These are phyloP conservation scores for Sanghuangporus sanghuang DNA, from an alignment of 1,284 basidiomycete species.

Conservation along the genomic window DNA sequence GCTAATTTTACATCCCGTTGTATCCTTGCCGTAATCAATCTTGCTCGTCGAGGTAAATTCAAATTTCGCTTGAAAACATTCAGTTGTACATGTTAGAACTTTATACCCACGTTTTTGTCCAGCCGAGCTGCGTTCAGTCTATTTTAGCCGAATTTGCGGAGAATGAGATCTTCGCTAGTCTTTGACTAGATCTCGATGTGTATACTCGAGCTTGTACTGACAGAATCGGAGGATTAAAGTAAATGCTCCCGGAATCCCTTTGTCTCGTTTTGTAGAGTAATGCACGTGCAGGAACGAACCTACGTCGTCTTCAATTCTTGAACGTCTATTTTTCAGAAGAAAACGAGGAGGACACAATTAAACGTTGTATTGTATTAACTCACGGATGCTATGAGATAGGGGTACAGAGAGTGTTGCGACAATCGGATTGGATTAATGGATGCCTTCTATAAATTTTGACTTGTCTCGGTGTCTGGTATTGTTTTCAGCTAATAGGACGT, in stretches of 20 bases:
- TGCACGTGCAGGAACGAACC: background rate
- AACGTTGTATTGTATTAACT: background rate
- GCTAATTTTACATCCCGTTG: background rate
- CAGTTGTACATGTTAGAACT: background rate
- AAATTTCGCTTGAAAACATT: background rate
- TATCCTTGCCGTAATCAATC: background rate
- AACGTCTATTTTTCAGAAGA: background rate
- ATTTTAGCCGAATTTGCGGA: background rate
- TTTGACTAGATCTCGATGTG: background rate
- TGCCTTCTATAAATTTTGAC: background rate
- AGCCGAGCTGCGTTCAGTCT: background rate
- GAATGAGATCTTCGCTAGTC: background rate
- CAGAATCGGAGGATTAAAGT: background rate
- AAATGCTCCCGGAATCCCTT: background rate
- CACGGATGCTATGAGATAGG: background rate
- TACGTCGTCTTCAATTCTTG: no score
- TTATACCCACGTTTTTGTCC: background rate
- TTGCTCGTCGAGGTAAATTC: background rate
- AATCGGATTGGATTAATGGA: background rate
- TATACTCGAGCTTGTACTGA: background rate
- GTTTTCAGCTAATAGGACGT: conserved; percentile 8
- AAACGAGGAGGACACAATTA: background rate
- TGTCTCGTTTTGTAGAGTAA: background rate
- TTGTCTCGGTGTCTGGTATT: conserved; percentile 8
- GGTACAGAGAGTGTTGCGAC: background rate